A percentile compares a stretch with the other conserved stretches of the same genome.
Conservation (phyloP, 768 basidiomycete genomes). For the Mycena filopes region DNA sequence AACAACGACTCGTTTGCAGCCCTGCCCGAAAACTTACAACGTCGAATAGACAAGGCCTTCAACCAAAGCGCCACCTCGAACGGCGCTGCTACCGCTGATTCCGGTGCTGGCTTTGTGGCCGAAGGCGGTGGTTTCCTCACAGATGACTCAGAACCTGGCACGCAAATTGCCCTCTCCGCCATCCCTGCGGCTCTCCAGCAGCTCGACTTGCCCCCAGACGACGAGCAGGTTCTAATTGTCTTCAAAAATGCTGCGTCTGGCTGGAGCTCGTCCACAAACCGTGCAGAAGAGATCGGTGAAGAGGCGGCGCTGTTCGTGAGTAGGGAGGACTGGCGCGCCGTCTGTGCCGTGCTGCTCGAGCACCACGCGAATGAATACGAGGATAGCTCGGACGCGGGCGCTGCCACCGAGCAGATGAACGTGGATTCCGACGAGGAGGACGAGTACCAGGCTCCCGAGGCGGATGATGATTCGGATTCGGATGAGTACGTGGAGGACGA, state of each 20-base stretch:
- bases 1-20: slow-evolving; percentile 44
- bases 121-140: slow-evolving; percentile 29
- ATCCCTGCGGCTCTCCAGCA: slow-evolving; percentile 71
- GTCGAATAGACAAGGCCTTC: slow-evolving; percentile 65
- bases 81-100: slow-evolving; percentile 7
- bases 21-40: slow-evolving; percentile 54
- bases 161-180: slow-evolving; percentile 62
- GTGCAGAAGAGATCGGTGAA: slow-evolving; percentile 25
- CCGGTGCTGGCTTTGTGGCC: slow-evolving; percentile 36
- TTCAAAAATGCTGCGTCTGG: slow-evolving; percentile 82
- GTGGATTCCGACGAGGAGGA: slow-evolving; percentile 29
- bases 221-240: slow-evolving; percentile 75
- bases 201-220: slow-evolving; percentile 76
- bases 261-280: slow-evolving; percentile 57
- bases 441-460: slow-evolving; percentile 32
- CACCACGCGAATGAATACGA: slow-evolving; percentile 44
- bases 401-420: slow-evolving; percentile 32
- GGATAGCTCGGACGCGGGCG: slow-evolving; percentile 35
- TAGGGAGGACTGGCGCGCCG: slow-evolving; percentile 80
- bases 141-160: slow-evolving; percentile 16
- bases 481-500: slow-evolving; percentile 47
- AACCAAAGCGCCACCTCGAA: slow-evolving; percentile 39
- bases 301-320: slow-evolving; percentile 54
- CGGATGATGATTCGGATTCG: slow-evolving; percentile 39
- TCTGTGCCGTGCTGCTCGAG: slow-evolving; percentile 81